phyloP scores from a whole-genome alignment of 768 basidiomycete species.

The Calocybe indica region DNA sequence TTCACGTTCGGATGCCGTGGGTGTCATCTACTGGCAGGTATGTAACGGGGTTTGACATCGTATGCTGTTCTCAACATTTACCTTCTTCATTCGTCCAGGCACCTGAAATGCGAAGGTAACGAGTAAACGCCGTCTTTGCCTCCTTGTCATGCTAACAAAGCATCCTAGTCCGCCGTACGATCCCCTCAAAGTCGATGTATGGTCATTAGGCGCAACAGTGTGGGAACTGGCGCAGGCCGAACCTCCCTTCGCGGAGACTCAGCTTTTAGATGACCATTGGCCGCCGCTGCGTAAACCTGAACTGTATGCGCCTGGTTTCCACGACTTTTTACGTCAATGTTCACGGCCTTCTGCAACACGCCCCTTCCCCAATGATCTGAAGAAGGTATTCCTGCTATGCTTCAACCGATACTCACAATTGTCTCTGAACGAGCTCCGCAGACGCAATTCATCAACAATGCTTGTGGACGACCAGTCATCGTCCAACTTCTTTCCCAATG shows the following conservation, averaged over 20 bases:
- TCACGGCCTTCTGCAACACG: constrained; percentile 53
- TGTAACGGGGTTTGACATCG: constrained; percentile 7
- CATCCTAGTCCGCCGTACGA: constrained; percentile 57
- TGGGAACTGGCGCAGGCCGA: constrained; percentile 78
- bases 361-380: constrained; percentile 50
- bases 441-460: constrained; percentile 61
- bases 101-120: constrained; percentile 69
- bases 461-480: constrained; percentile 64
- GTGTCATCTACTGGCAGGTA: constrained; percentile 80
- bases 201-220: constrained; percentile 78
- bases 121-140: neutral
- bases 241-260: constrained; percentile 64
- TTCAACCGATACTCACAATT: neutral
- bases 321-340: constrained; percentile 65
- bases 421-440: constrained; percentile 18
- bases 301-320: constrained; percentile 60
- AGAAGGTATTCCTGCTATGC: constrained; percentile 40
- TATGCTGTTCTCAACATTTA: neutral
- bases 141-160: constrained; percentile 5
- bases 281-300: constrained; percentile 55
- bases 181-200: constrained; percentile 69
- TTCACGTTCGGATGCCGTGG: constrained; percentile 50
- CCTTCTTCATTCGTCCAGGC: constrained; percentile 29
- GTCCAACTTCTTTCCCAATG: constrained; percentile 63
- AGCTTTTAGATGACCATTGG: constrained; percentile 57